phyloP scores from a whole-genome alignment of 768 basidiomycete genomes.

The Pisolithus sp. region DNA sequence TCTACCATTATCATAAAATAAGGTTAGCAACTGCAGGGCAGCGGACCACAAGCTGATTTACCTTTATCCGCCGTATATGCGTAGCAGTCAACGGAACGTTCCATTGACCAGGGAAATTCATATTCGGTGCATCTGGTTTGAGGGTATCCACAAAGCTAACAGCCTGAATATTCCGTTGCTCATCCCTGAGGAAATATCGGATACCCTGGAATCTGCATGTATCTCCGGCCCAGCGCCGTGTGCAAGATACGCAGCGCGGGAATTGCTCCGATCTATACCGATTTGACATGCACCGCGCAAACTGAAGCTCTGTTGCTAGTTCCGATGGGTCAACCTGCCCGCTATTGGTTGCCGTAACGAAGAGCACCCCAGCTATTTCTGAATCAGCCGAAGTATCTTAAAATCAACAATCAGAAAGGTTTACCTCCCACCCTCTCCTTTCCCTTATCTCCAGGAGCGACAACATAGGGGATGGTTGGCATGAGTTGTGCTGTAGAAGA shows the following conservation, averaged over 20 bases:
- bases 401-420: constrained; percentile 9
- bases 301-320: constrained; percentile 63
- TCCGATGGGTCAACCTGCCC: constrained; percentile 24
- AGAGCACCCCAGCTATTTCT: constrained; percentile 21
- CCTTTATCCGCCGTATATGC: constrained; percentile 59
- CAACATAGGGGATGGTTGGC: constrained; percentile 39
- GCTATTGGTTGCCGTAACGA: constrained; percentile 27
- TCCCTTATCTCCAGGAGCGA: constrained; percentile 33
- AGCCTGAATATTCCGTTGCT: constrained; percentile 50
- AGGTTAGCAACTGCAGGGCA: constrained; percentile 8
- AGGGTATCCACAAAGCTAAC: constrained; percentile 66
- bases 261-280: constrained; percentile 67
- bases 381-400: not conserved
- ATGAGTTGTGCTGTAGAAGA: constrained; percentile 36
- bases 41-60: constrained; percentile 19
- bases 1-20: constrained; percentile 37
- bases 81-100: constrained; percentile 47
- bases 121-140: constrained; percentile 48
- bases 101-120: constrained; percentile 62
- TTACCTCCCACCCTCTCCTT: constrained; percentile 39
- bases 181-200: constrained; percentile 66
- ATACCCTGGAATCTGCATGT: constrained; percentile 86
- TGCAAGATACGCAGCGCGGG: constrained; percentile 78
- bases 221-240: constrained; percentile 81
- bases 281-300: constrained; percentile 80